These are phyloP conservation scores for Pseudopyricularia cyperi DNA, from an alignment of 2,329 filamentous ascomycete genomes.

Conservation along the genomic window DNA sequence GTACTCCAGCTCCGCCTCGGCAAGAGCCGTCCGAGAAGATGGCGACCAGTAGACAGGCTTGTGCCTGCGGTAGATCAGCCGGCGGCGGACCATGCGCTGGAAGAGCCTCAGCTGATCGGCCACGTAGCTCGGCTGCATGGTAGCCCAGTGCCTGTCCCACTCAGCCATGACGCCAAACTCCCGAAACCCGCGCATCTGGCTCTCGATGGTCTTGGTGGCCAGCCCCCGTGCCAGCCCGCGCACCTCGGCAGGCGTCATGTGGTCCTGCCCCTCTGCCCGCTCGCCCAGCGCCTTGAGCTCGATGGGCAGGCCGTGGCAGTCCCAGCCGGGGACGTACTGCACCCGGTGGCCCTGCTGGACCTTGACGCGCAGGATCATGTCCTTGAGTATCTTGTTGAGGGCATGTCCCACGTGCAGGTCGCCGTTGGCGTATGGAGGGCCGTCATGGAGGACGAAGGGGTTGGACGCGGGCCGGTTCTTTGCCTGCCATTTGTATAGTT, in stretches of 20 bases:
- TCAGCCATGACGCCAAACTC: constrained; percentile 70
- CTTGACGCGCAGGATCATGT: constrained; percentile 76
- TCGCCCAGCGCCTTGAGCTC: constrained; percentile 82
- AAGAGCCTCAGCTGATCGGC: constrained; percentile 64
- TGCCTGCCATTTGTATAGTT: constrained; percentile 81
- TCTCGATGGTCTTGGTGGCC: constrained; percentile 53
- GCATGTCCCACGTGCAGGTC: constrained; percentile 85
- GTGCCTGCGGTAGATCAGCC: constrained; percentile 63
- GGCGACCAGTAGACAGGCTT: constrained; percentile 84
- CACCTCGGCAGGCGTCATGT: constrained; percentile 42
- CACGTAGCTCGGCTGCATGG: constrained; percentile 67
- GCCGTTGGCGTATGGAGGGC: constrained; percentile 93
- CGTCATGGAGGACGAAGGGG: constrained; percentile 80
- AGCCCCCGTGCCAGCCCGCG: constrained; percentile 51
- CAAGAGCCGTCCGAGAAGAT: constrained; percentile 64
- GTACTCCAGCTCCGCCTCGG: constrained; percentile 78
- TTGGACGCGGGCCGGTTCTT: constrained; percentile 35
- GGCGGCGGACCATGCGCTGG: constrained; percentile 57
- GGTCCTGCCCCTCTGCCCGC: constrained; percentile 5
- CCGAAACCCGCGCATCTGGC: constrained; percentile 62
- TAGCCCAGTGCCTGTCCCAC: constrained; percentile 65
- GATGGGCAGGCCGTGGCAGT: constrained; percentile 94
- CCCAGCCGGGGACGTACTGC: constrained; percentile 85
- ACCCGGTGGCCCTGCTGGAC: constrained; percentile 66
- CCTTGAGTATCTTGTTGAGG: constrained; percentile 93